Percentiles rank a stretch among this genome's conserved stretches.
These are phyloP conservation scores for Tranzscheliella williamsii DNA, from an alignment of 1,284 basidiomycete genomes.

Conservation along the genomic window DNA sequence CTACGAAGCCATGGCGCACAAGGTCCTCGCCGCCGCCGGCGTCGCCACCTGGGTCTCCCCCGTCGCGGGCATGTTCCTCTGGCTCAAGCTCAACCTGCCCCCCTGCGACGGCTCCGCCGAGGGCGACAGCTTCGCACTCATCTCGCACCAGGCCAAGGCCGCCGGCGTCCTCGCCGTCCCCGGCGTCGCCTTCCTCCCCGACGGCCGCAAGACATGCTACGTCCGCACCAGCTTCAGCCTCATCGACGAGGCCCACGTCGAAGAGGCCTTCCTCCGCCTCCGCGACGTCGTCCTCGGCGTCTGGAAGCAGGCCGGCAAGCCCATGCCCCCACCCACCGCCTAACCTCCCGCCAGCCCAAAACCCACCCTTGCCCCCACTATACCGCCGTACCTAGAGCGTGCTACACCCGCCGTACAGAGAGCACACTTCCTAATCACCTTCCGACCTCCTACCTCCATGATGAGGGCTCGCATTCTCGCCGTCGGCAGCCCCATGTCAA, in stretches of 20 bases:
- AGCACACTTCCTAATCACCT: too few relatives aligned
- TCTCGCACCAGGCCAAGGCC: slow-evolving; percentile 75
- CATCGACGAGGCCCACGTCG: slow-evolving; percentile 44
- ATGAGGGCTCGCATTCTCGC: too few relatives aligned
- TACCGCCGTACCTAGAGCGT: too few relatives aligned
- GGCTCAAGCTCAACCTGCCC: slow-evolving; percentile 57
- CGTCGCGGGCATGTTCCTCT: slow-evolving; percentile 71
- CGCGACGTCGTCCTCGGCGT: slow-evolving; percentile 44
- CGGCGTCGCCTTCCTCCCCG: slow-evolving; percentile 65
- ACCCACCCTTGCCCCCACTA: too few relatives aligned
- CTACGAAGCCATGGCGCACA: slow-evolving; percentile 76
- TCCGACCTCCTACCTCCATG: too few relatives aligned
- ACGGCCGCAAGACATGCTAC: slow-evolving; percentile 40
- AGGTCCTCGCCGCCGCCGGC: slow-evolving; percentile 72
- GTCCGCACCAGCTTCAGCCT: slow-evolving; percentile 56
- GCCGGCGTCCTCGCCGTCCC: slow-evolving; percentile 86
- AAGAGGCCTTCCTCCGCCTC: slow-evolving; percentile 47
- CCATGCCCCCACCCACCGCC: too few relatives aligned
- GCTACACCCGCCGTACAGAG: too few relatives aligned
- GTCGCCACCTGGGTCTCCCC: slow-evolving; percentile 72
- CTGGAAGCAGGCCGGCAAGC: slow-evolving; percentile 52
- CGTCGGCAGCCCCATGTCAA: too few relatives aligned
- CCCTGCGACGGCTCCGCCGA: slow-evolving; percentile 11
- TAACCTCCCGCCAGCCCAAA: too few relatives aligned
- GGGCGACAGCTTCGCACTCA: slow-evolving; percentile 76